Percentiles rank a stretch among this genome's conserved stretches.
Conservation (phyloP, 129 eudicot genomes). For the Centella asiatica region DNA sequence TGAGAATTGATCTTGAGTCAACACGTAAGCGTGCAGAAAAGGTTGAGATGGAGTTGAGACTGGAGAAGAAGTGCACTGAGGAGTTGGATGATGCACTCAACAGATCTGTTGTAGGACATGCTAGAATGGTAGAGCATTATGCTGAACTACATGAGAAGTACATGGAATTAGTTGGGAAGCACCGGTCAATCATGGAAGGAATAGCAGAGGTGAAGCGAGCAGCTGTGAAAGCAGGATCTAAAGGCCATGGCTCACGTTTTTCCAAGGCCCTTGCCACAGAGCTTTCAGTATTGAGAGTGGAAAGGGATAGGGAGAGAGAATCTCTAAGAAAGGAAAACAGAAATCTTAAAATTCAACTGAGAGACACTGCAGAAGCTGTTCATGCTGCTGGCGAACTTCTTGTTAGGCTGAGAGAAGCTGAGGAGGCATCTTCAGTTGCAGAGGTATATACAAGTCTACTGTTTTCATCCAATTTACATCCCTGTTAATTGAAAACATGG, state of each 20-base stretch:
- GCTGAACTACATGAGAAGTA: constrained; percentile 85
- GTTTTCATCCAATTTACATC: background rate
- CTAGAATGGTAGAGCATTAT: constrained; percentile 84
- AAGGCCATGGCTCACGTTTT: constrained; percentile 74
- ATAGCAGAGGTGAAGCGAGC: constrained; percentile 78
- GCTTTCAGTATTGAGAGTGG: constrained; percentile 76
- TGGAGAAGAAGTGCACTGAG: constrained; percentile 80
- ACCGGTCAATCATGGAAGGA: constrained; percentile 58
- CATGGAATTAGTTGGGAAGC: constrained; percentile 51
- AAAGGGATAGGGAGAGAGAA: constrained; percentile 73
- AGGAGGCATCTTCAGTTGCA: constrained; percentile 67
- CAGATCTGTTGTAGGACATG: constrained; percentile 66
- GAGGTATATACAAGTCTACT: constrained; percentile 42
- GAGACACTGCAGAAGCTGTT: constrained; percentile 96
- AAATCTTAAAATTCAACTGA: constrained; percentile 55
- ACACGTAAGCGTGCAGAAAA: constrained; percentile 62
- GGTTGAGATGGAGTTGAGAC: constrained; percentile 59
- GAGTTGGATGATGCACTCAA: constrained; percentile 78
- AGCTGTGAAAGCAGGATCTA: constrained; percentile 80
- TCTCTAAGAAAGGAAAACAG: constrained; percentile 64
- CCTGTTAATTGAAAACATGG: background rate
- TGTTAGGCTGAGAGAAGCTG: constrained; percentile 83
- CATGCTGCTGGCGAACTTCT: constrained; percentile 98
- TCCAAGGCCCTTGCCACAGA: constrained; percentile 74
- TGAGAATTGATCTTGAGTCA: constrained; percentile 76